Evolutionary conservation across 2,329 filamentous ascomycete genomes (phyloP).

Genomic region (Trichoderma citrinoviride): DNA sequence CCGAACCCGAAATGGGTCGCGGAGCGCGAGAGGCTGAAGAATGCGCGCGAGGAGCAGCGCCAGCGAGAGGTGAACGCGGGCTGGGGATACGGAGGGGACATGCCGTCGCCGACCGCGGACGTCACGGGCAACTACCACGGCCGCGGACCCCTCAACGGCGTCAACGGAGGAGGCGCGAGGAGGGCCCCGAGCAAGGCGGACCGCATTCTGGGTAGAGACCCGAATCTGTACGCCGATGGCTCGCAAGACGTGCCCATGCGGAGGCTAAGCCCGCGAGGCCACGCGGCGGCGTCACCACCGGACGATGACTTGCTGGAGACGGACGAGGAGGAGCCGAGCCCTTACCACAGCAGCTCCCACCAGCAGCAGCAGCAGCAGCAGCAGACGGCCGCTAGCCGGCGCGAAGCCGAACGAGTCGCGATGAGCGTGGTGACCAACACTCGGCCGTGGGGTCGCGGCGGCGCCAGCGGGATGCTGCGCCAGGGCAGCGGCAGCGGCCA

Average conservation of each 20-base stretch:
- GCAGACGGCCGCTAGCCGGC: neutral
- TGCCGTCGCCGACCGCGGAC: conserved; percentile 17
- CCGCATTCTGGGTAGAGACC: conserved; percentile 56
- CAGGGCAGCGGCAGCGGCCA: conserved; percentile 27
- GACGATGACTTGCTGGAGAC: conserved; percentile 44
- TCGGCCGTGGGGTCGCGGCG: conserved; percentile 39
- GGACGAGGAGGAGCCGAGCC: conserved; percentile 39
- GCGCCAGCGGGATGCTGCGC: conserved; percentile 44
- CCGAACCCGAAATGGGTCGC: conserved; percentile 75
- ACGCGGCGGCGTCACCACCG: conserved; percentile 35
- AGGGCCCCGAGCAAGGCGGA: conserved; percentile 55
- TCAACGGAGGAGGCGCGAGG: conserved; percentile 33
- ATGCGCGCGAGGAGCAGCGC: conserved; percentile 58
- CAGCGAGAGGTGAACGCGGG: conserved; percentile 64
- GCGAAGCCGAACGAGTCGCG: conserved; percentile 44
- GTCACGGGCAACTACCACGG: conserved; percentile 28
- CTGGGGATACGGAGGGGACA: conserved; percentile 52
- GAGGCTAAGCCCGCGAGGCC: conserved; percentile 47
- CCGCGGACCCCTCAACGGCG: conserved; percentile 20
- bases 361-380: conserved; percentile 24
- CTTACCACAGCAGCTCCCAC: too few species aligned
- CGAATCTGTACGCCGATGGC: conserved; percentile 53
- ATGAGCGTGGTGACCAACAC: conserved; percentile 44
- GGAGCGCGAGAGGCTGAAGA: conserved; percentile 61
- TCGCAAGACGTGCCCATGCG: conserved; percentile 46